phyloP scores from a whole-genome alignment of 768 basidiomycete species.

The Infundibulicybe gibba region DNA sequence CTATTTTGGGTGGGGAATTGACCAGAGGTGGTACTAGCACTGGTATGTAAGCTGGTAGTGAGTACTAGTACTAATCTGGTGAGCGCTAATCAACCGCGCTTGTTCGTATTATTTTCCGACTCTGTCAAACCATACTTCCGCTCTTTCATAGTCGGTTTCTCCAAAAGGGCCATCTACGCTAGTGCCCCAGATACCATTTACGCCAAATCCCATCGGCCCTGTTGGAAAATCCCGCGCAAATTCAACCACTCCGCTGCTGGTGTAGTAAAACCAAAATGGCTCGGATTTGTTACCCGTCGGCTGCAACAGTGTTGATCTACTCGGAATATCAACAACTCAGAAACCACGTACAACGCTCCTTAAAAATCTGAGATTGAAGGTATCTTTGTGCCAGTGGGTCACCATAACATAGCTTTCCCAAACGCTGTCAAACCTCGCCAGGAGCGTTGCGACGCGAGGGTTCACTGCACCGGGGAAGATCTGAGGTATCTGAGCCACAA shows the following conservation, averaged over 20 bases:
- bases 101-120: too few species aligned
- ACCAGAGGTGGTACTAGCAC: too few species aligned
- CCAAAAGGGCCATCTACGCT: constrained; percentile 4
- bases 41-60: too few species aligned
- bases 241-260: neutral
- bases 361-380: too few species aligned
- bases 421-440: constrained; percentile 4
- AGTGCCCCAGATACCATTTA: constrained; percentile 10
- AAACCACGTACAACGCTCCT: too few species aligned
- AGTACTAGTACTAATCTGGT: too few species aligned
- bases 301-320: constrained; percentile 3
- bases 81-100: too few species aligned
- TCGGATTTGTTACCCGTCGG: constrained; percentile 9
- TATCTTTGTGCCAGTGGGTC: too few species aligned
- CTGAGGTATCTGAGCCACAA: constrained; percentile 3
- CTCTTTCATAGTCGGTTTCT: constrained; percentile 8
- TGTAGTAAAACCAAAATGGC: constrained; percentile 11
- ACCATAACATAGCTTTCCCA: constrained; percentile 1
- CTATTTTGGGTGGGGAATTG: too few species aligned
- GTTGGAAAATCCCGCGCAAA: neutral
- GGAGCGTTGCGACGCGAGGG: constrained; percentile 6
- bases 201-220: constrained; percentile 2
- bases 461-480: constrained; percentile 6
- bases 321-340: too few species aligned
- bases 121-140: constrained; percentile 9